Percentiles rank a stretch among this genome's conserved stretches.
These are phyloP conservation scores for Coccomyxa subellipsoidea DNA, from an alignment of 163 green algal species.

Conservation along the genomic window DNA sequence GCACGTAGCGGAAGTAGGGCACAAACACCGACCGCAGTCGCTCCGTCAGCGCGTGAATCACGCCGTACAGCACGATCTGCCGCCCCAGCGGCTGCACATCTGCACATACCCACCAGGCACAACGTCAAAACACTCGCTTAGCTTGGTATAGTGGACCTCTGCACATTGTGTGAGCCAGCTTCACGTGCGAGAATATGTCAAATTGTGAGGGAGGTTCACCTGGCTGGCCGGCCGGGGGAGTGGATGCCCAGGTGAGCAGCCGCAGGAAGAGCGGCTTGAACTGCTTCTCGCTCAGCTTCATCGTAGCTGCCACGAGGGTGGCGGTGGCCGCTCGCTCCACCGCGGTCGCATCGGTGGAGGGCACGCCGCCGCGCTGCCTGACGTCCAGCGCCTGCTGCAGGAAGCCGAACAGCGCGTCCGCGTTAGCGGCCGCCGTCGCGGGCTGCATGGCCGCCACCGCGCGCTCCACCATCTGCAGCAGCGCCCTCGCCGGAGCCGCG, in stretches of 20 bases:
- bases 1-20: slow-evolving; percentile 76
- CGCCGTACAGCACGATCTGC: slow-evolving; percentile 50
- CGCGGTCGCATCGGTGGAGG: slow-evolving; percentile 8
- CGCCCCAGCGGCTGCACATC: slow-evolving; percentile 32
- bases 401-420: slow-evolving; percentile 66
- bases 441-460: slow-evolving; percentile 54
- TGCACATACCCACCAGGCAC: too few species aligned
- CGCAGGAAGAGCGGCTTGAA: slow-evolving; percentile 88
- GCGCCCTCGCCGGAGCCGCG: slow-evolving; percentile 25
- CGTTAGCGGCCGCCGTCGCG: slow-evolving; percentile 44
- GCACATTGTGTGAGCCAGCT: not conserved
- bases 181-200: not conserved
- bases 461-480: slow-evolving; percentile 53
- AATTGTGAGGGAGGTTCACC: not conserved
- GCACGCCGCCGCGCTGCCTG: slow-evolving; percentile 43
- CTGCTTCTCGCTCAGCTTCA: slow-evolving; percentile 79
- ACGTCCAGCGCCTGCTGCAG: slow-evolving; percentile 74
- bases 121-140: too few species aligned
- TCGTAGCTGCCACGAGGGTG: slow-evolving; percentile 57
- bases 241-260: slow-evolving; percentile 71
- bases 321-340: slow-evolving; percentile 11
- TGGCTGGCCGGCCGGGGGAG: slow-evolving; percentile 6
- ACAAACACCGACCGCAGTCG: slow-evolving; percentile 74
- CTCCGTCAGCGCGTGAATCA: slow-evolving; percentile 49
- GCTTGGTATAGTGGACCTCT: too few species aligned